Evolutionary conservation across 257 asterid genomes (phyloP), one percentile per base, ranked within the genome.

Genomic region (Petunia axillaris): DNA sequence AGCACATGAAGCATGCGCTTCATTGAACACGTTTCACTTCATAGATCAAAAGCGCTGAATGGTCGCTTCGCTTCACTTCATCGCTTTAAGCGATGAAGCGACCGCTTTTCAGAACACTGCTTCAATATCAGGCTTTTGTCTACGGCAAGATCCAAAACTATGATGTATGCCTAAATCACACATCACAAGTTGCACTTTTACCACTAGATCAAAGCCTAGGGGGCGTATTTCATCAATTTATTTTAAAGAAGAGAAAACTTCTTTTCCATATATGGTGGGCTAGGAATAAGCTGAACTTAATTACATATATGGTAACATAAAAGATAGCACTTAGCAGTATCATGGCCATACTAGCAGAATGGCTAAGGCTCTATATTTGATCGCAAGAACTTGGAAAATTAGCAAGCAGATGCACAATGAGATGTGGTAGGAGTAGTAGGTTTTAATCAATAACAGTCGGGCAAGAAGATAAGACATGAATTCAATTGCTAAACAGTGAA

Each of bases 331-430:
- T 44, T 44, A 70, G 1, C 40, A 68, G 58, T 44, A 16, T 44
- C 76, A 68, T 68, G 76, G 53, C 44, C 76, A 25, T 4, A 6
- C 44, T 40, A 68, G 2, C 76, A 68, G 76, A 68, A 25, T 16
- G 55, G 16, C 16, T 44, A 68, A 43, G 0, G 55, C 54, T 64
- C n/a, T 43, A 67, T 46, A 2, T 39, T 43, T 68, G 76, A n/a
- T 39, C 14, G 15, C 57, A 55, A 68, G 76, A 44, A 68, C 8
- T 55, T 8, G 16, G n/a, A 8, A 44, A 37, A 15, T 40, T 44
- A 43, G 54, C 40, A 68, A 43, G 7, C 4, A 7, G 40, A 38
- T 65, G 3, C 16, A 58, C 76, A 70, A 2, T 25, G 4, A 70
- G 76, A 70, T 44, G 39, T 8, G 76, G 9, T 70, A 57, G 3